phyloP scores from a whole-genome alignment of 139 green algal species.

The Picochlorum costavermella region DNA sequence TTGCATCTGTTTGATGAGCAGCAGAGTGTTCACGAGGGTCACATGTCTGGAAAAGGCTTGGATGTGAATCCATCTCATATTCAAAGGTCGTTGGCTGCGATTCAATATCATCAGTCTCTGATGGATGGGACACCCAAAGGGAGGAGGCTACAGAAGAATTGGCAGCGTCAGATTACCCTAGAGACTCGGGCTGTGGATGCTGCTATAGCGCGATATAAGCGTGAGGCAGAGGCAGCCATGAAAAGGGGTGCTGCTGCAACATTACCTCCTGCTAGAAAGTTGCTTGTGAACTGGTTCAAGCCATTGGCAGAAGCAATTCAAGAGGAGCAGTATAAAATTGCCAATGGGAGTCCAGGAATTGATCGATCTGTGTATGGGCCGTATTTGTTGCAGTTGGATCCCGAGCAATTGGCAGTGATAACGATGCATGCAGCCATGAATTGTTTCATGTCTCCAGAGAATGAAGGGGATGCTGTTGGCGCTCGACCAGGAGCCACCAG shows the following conservation, averaged over 20 bases:
- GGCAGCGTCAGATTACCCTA: conserved; percentile 33
- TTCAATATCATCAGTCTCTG: conserved; percentile 22
- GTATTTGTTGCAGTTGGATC: conserved; percentile 44
- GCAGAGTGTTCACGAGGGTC: background rate
- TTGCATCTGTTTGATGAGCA: conserved; percentile 17
- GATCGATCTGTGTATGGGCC: conserved; percentile 48
- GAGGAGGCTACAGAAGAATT: conserved; percentile 22
- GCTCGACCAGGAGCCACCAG: conserved; percentile 14
- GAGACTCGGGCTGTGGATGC: conserved; percentile 29
- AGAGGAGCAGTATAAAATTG: conserved; percentile 35
- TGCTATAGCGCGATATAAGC: conserved; percentile 16
- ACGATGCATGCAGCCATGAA: conserved; percentile 37
- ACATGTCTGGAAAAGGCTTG: background rate
- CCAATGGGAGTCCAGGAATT: background rate
- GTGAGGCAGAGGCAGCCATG: conserved; percentile 7
- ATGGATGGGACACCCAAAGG: conserved; percentile 23
- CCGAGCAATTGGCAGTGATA: conserved; percentile 48
- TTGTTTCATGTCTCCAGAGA: conserved; percentile 5
- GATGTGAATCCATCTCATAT: background rate
- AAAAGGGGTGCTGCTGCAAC: conserved; percentile 12
- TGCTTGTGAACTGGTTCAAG: conserved; percentile 40
- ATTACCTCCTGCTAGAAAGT: conserved; percentile 10
- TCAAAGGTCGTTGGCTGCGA: conserved; percentile 10
- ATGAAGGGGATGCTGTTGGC: background rate
- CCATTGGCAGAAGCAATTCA: conserved; percentile 32